A percentile compares a stretch with the other conserved stretches of the same genome.
These are phyloP conservation scores for Serpula lacrymans DNA, from an alignment of 768 basidiomycete species.

Conservation along the genomic window DNA sequence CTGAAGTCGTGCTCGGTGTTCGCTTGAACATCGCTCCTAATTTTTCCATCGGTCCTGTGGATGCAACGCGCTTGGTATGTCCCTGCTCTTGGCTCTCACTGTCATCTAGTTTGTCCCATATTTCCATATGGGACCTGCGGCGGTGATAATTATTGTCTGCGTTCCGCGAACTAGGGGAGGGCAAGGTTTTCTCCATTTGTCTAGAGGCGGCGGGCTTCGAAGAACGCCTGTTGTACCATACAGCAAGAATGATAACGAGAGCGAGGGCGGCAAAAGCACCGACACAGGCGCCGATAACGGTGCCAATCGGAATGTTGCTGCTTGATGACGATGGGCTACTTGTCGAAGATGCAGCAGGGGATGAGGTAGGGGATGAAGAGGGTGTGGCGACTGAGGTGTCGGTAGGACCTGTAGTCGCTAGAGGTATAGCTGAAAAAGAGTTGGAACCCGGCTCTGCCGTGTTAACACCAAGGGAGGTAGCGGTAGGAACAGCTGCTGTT, in stretches of 20 bases:
- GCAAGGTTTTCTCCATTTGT: slow-evolving; percentile 14
- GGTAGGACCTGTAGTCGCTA: slow-evolving; percentile 6
- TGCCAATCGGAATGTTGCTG: slow-evolving; percentile 32
- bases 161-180: slow-evolving; percentile 33
- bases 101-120: slow-evolving; percentile 60
- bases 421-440: slow-evolving; percentile 10
- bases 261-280: slow-evolving; percentile 54
- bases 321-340: slow-evolving; percentile 10
- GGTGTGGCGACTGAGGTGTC: neutral
- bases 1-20: slow-evolving; percentile 50
- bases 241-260: slow-evolving; percentile 45
- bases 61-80: slow-evolving; percentile 31
- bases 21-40: slow-evolving; percentile 63
- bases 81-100: slow-evolving; percentile 46
- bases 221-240: slow-evolving; percentile 56
- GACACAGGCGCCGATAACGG: slow-evolving; percentile 62
- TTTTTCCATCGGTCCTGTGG: slow-evolving; percentile 51
- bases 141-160: slow-evolving; percentile 41
- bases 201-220: slow-evolving; percentile 28
- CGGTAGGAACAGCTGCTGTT: slow-evolving; percentile 23
- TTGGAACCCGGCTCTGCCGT: neutral
- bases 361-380: slow-evolving; percentile 7
- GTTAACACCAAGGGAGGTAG: slow-evolving; percentile 20
- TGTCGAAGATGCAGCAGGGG: slow-evolving; percentile 9
- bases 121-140: slow-evolving; percentile 40